These are phyloP conservation scores for Pharnaceum exiguum DNA, from an alignment of 148 eudicot species.

Conservation along the genomic window DNA sequence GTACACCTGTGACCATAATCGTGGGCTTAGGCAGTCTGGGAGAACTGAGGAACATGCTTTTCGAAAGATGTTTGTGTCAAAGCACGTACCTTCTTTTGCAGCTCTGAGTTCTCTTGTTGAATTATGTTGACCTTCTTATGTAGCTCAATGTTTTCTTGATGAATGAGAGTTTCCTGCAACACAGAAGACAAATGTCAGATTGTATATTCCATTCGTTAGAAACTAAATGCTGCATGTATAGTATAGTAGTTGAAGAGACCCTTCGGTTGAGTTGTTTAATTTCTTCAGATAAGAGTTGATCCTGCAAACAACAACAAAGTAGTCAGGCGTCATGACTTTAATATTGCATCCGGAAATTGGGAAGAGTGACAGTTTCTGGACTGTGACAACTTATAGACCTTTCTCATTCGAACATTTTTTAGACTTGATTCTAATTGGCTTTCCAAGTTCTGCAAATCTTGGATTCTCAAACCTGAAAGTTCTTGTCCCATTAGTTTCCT, in stretches of 20 bases:
- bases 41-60: neutral
- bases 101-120: constrained; percentile 45
- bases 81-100: constrained; percentile 52
- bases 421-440: constrained; percentile 61
- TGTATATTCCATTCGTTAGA: neutral
- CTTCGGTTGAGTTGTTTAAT: constrained; percentile 53
- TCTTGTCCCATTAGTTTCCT: constrained; percentile 81
- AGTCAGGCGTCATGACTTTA: constrained; percentile 3
- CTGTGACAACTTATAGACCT: constrained; percentile 29
- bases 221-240: neutral
- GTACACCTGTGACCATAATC: constrained; percentile 34
- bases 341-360: neutral
- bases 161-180: constrained; percentile 52
- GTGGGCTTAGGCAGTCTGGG: constrained; percentile 4
- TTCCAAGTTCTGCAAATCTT: constrained; percentile 71
- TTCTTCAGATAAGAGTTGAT: constrained; percentile 48
- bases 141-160: constrained; percentile 65
- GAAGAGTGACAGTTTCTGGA: neutral
- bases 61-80: neutral
- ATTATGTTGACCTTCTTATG: constrained; percentile 45
- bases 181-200: constrained; percentile 10
- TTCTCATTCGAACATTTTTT: constrained; percentile 52
- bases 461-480: constrained; percentile 63
- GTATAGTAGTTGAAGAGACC: constrained; percentile 29
- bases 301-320: constrained; percentile 45